Percentiles rank a stretch among this genome's conserved stretches.
Evolutionary conservation across 352 stramenopile genomes (phyloP).

Genomic region (Pythium myriotylum): DNA sequence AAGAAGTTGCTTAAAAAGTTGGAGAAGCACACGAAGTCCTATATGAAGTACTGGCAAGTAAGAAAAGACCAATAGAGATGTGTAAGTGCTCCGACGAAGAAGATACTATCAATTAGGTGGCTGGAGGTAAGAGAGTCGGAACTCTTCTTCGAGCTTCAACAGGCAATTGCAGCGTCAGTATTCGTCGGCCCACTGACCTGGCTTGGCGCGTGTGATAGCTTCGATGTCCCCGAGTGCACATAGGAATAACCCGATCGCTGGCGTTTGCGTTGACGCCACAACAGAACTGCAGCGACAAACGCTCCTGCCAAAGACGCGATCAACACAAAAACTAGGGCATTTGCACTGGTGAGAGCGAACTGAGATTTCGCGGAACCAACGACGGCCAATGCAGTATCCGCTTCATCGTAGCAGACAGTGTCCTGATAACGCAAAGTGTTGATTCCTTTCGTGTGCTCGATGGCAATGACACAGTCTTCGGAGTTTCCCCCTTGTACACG

Average conservation of each 20-base stretch:
- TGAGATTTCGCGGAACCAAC: background rate
- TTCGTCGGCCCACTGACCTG: constrained; percentile 10
- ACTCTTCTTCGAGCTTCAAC: constrained; percentile 22
- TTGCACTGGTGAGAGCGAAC: constrained; percentile 32
- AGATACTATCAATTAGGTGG: background rate
- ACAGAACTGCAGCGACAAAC: constrained; percentile 35
- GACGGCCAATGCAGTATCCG: constrained; percentile 26
- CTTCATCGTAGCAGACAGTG: constrained; percentile 48
- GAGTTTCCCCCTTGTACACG: constrained; percentile 35
- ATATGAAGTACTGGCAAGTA: constrained; percentile 61
- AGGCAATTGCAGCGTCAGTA: constrained; percentile 40
- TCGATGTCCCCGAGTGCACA: constrained; percentile 49
- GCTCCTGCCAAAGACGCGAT: constrained; percentile 41
- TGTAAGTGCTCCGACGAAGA: background rate
- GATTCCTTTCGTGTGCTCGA: constrained; percentile 44
- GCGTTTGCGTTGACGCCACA: constrained; percentile 46
- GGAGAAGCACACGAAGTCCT: constrained; percentile 72
- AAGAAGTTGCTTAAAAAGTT: constrained; percentile 82
- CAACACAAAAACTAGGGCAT: constrained; percentile 40
- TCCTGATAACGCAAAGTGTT: constrained; percentile 63
- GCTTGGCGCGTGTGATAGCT: constrained; percentile 37
- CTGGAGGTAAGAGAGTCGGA: background rate
- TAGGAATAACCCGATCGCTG: constrained; percentile 70
- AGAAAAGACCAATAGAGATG: constrained; percentile 11
- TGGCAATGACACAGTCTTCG: constrained; percentile 57